A percentile compares a stretch with the other conserved stretches of the same genome.
phyloP scores from a whole-genome alignment of 371 early-diverging fungal genomes.

The Circinella minor region DNA sequence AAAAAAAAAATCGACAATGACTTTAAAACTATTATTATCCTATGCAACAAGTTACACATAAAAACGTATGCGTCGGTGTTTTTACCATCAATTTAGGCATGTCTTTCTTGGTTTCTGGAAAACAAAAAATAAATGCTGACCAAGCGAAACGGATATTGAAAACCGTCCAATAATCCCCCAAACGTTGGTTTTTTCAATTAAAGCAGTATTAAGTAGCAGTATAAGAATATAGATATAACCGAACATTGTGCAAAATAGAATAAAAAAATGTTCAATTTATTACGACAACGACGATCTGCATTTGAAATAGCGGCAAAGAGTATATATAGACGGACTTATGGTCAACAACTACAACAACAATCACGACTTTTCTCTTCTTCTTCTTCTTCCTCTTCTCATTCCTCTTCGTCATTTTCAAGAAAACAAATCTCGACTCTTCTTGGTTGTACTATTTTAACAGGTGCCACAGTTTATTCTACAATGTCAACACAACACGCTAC shows the following conservation, averaged over 20 bases:
- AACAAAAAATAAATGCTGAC: not conserved
- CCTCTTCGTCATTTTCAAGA: not conserved
- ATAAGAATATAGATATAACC: too few relatives aligned
- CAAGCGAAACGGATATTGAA: not conserved
- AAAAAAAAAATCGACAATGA: too few relatives aligned
- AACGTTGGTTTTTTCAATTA: too few relatives aligned
- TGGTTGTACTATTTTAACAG: slow-evolving; percentile 14
- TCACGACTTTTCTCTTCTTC: not conserved
- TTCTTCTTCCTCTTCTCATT: not conserved
- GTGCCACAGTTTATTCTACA: slow-evolving; percentile 14
- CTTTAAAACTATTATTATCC: too few relatives aligned
- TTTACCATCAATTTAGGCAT: too few relatives aligned
- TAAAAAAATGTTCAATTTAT: not conserved
- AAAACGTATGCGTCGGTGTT: too few relatives aligned
- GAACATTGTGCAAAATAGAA: not conserved
- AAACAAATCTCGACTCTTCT: slow-evolving; percentile 2
- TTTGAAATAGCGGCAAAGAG: slow-evolving; percentile 7
- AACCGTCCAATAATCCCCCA: not conserved
- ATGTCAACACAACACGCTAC: slow-evolving; percentile 29
- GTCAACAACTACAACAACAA: not conserved
- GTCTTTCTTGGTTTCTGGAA: too few relatives aligned
- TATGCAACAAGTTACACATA: too few relatives aligned
- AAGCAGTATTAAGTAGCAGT: too few relatives aligned
- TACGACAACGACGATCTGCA: not conserved
- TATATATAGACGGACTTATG: not conserved